These are phyloP conservation scores for Auricularia cornea DNA, from an alignment of 768 basidiomycete species.

Conservation along the genomic window DNA sequence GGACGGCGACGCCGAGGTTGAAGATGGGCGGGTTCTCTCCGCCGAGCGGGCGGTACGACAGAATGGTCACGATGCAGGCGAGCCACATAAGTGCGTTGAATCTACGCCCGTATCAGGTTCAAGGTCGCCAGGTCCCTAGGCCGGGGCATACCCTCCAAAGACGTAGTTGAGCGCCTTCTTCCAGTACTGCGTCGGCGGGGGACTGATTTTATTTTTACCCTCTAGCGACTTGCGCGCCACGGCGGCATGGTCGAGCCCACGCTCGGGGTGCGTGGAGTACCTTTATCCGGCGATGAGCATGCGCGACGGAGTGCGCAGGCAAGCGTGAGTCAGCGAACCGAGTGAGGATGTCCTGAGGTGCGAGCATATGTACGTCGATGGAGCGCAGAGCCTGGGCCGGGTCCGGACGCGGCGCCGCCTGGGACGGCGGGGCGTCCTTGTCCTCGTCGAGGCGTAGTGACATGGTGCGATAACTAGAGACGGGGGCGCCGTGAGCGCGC, in stretches of 20 bases:
- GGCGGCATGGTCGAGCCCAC: conserved; percentile 40
- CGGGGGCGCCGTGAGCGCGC: not conserved
- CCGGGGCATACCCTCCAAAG: conserved; percentile 39
- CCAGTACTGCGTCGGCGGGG: conserved; percentile 38
- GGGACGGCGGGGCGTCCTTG: not conserved
- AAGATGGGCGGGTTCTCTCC: conserved; percentile 42
- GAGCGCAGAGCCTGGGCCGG: conserved; percentile 32
- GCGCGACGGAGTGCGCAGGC: too few relatives aligned
- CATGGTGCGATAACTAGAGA: not conserved
- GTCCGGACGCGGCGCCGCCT: conserved; percentile 12
- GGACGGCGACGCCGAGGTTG: conserved; percentile 53
- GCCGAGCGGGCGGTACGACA: conserved; percentile 52
- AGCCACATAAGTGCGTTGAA: conserved; percentile 51
- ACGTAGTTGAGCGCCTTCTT: conserved; percentile 45
- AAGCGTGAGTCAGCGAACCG: conserved; percentile 11
- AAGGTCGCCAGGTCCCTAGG: too few relatives aligned
- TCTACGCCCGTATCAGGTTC: too few relatives aligned
- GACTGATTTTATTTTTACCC: conserved; percentile 45
- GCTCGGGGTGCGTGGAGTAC: conserved; percentile 32
- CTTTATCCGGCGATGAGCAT: not conserved
- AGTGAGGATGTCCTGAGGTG: conserved; percentile 32
- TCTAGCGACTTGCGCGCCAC: conserved; percentile 31
- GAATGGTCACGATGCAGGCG: conserved; percentile 41
- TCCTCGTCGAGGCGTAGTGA: not conserved
- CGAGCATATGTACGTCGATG: conserved; percentile 42